Evolutionary conservation across 345 rosid genomes (phyloP), one percentile per base, ranked within the genome.

Genomic region (Populus euphratica): DNA sequence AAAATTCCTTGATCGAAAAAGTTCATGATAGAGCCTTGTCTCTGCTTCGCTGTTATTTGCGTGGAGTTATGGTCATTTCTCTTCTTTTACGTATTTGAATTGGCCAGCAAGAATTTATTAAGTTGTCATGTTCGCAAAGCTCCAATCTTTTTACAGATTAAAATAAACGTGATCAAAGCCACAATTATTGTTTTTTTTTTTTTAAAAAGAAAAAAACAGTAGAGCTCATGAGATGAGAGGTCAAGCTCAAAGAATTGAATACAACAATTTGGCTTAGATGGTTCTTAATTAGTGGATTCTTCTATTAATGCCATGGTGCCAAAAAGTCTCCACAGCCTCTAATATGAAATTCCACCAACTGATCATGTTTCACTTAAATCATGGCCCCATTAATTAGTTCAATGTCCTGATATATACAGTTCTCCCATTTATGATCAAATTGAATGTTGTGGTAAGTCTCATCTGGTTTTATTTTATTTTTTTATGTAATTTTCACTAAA

Each of bases 11-110:
- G 54, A 38, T 39, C 35, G 12, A 17, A 41, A 73, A 75, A 75
- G 77, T 69, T 65, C 2, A 10, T 75, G 77, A 75, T 18, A 65
- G 70, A 29, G 63, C 70, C 70, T 31, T 75, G 49, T 64, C 41
- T 6, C 52, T 65, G 25, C 3, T 17, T 20, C 12, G 27, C 44
- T 41, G 44, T 41, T 59, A 25, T 25, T 59, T 11, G 14, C 29
- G 64, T 59, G 5, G 64, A 59, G 64, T 59, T 29, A 59, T 59
- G 64, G 14, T 25, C 64, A 10, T n/a, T 18, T 59, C 64, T 59
- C 64, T n/a, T 59, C 27, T n/a, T 23, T 59, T 25, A 59, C 64
- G 64, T 59, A 9, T 23, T 10, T 23, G 64, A 59, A 59, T 23
- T 25, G 63, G 63, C 23, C 63, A n/a, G 63, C 29, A 10, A n/a